These are phyloP conservation scores for Annona squamosa DNA, from an alignment of 164 flowering plant species.

Conservation along the genomic window DNA sequence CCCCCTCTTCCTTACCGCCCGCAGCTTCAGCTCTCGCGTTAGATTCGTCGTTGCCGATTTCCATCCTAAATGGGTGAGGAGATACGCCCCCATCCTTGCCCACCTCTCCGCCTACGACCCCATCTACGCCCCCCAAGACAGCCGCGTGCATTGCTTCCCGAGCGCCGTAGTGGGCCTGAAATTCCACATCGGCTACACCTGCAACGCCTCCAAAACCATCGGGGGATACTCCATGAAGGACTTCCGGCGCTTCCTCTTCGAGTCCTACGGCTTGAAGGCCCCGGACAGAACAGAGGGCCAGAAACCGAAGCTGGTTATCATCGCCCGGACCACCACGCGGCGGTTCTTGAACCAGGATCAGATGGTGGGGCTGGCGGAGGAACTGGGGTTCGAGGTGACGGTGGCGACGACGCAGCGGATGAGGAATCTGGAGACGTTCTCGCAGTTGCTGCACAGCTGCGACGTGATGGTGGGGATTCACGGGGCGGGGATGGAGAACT, in stretches of 20 bases:
- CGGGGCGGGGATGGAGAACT: conserved; percentile 7
- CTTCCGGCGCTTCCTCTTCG: conserved; percentile 10
- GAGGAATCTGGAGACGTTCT: conserved; percentile 14
- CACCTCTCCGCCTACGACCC: conserved; percentile 2
- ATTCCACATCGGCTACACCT: conserved; percentile 1
- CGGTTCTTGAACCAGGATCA: conserved; percentile 23
- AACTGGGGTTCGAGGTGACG: conserved; percentile 22
- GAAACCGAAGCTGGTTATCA: conserved; percentile 17
- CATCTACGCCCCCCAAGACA: background rate
- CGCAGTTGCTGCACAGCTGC: conserved; percentile 15
- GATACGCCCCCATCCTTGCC: conserved; percentile 3
- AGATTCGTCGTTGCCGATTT: conserved; percentile 7
- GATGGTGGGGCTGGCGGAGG: conserved; percentile 16
- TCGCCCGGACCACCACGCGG: conserved; percentile 21
- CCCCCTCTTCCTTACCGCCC: conserved; percentile 12
- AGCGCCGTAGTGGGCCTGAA: conserved; percentile 7
- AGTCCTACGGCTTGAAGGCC: conserved; percentile 4
- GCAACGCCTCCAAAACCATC: conserved; percentile 3
- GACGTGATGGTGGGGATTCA: conserved; percentile 28
- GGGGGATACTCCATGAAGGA: conserved; percentile 11
- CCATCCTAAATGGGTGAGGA: background rate
- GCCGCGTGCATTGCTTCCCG: conserved; percentile 7
- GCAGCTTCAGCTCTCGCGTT: conserved; percentile 8
- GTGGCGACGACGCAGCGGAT: conserved; percentile 14
- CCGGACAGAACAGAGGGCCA: background rate